These are phyloP conservation scores for Rhexocercosporidium sp. DNA, from an alignment of 2,329 filamentous ascomycete species.

Conservation along the genomic window DNA sequence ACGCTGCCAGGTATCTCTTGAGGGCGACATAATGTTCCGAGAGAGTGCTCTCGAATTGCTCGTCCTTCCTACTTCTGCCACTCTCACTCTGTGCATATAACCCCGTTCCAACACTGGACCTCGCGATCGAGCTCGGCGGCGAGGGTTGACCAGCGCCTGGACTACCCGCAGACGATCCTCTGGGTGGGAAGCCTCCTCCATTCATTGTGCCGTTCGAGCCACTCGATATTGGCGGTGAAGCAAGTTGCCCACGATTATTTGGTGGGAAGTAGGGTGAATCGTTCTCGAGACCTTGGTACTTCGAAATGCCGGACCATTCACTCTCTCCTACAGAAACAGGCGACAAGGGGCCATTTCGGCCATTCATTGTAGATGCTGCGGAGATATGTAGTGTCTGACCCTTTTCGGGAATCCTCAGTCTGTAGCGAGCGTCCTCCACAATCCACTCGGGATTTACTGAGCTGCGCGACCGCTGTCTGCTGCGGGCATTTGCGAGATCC, in stretches of 20 bases:
- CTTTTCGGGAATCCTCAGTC: constrained; percentile 3
- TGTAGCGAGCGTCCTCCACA: constrained; percentile 21
- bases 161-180: constrained; percentile 51
- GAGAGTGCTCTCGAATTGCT: constrained; percentile 65
- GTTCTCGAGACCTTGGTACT: constrained; percentile 64
- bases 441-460: constrained; percentile 24
- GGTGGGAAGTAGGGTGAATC: constrained; percentile 52
- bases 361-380: constrained; percentile 62
- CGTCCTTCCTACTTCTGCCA: constrained; percentile 69
- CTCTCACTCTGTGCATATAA: constrained; percentile 71
- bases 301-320: constrained; percentile 77
- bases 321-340: constrained; percentile 81
- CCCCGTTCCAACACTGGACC: constrained; percentile 81
- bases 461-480: not conserved
- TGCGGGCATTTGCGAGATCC: not conserved
- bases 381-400: constrained; percentile 27
- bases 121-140: constrained; percentile 84
- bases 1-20: constrained; percentile 67
- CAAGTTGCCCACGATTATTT: constrained; percentile 63
- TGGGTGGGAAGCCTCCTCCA: constrained; percentile 60
- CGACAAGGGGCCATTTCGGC: constrained; percentile 77
- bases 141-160: constrained; percentile 66
- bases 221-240: constrained; percentile 73
- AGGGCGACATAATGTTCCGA: constrained; percentile 83
- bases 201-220: constrained; percentile 66